Evolutionary conservation across 495 filamentous ascomycete genomes (phyloP).

Genomic region (Apodospora peruviana): DNA sequence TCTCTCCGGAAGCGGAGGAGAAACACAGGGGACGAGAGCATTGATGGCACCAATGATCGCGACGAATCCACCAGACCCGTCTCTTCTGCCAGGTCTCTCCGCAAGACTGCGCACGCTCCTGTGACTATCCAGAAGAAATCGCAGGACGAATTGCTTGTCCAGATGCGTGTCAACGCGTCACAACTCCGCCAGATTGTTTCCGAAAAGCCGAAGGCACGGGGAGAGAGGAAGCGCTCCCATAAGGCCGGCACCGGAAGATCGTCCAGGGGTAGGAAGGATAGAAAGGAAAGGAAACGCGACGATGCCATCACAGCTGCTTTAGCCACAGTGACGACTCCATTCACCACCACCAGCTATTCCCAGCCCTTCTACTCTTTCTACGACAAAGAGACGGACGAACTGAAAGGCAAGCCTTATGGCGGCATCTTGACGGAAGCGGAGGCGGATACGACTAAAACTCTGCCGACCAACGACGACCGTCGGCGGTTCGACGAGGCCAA

Average conservation of each 20-base stretch:
- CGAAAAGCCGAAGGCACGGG: constrained; percentile 36
- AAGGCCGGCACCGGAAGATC: constrained; percentile 1
- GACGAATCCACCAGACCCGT: constrained; percentile 30
- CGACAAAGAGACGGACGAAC: constrained; percentile 82
- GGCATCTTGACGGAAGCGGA: constrained; percentile 86
- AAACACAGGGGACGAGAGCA: constrained; percentile 30
- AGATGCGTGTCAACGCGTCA: constrained; percentile 53
- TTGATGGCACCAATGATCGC: constrained; percentile 25
- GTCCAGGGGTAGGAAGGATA: not conserved
- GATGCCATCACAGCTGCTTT: not conserved
- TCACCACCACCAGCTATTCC: constrained; percentile 51
- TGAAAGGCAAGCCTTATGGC: constrained; percentile 90
- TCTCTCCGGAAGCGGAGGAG: constrained; percentile 41
- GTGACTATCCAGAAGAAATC: constrained; percentile 33
- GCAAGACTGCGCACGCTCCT: constrained; percentile 24
- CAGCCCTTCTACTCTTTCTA: constrained; percentile 77
- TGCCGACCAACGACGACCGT: constrained; percentile 73
- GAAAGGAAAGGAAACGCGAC: too few species aligned
- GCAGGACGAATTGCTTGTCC: constrained; percentile 29
- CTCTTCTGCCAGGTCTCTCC: constrained; percentile 35
- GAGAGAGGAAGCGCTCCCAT: constrained; percentile 41
- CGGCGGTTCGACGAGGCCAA: constrained; percentile 82
- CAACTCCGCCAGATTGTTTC: constrained; percentile 57
- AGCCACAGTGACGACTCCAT: constrained; percentile 33
- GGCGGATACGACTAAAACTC: constrained; percentile 82